These are phyloP conservation scores for Urochloa ruziziensis DNA, from an alignment of 176 grass and related monocot genomes.

Conservation along the genomic window DNA sequence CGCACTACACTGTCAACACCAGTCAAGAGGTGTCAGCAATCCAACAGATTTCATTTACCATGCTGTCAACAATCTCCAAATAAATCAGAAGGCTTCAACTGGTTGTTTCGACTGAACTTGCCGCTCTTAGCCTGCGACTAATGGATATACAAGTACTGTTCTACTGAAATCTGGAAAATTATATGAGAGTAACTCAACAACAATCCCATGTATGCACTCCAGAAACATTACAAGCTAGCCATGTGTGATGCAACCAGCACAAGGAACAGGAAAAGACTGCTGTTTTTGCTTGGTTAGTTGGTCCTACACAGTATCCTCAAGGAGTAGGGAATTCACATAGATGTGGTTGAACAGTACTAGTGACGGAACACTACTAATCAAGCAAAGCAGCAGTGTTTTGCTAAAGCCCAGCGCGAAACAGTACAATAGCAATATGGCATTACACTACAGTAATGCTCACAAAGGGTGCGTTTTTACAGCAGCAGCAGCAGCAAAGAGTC, in stretches of 20 bases:
- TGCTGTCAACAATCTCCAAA: neutral
- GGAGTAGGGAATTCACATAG: neutral
- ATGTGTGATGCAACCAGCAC: neutral
- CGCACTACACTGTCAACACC: neutral
- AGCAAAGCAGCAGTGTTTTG: neutral
- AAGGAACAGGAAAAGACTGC: neutral
- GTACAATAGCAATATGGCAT: neutral
- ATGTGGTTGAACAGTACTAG: neutral
- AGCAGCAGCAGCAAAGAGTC: neutral
- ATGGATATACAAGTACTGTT: neutral
- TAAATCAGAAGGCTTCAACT: neutral
- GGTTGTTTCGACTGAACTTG: neutral
- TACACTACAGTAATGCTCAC: neutral
- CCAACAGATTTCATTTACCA: neutral
- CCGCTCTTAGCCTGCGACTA: neutral
- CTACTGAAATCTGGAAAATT: neutral
- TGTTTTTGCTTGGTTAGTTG: neutral
- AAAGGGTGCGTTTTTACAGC: neutral
- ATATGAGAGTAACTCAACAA: neutral
- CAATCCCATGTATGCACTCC: neutral
- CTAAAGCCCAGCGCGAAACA: neutral
- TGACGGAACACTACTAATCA: neutral
- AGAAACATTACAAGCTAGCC: neutral
- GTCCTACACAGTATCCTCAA: neutral
- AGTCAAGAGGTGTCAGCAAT: neutral